Base-by-base conservation (phyloP, 2,329 filamentous ascomycete species). In the Paramyrothecium sp. region DNA sequence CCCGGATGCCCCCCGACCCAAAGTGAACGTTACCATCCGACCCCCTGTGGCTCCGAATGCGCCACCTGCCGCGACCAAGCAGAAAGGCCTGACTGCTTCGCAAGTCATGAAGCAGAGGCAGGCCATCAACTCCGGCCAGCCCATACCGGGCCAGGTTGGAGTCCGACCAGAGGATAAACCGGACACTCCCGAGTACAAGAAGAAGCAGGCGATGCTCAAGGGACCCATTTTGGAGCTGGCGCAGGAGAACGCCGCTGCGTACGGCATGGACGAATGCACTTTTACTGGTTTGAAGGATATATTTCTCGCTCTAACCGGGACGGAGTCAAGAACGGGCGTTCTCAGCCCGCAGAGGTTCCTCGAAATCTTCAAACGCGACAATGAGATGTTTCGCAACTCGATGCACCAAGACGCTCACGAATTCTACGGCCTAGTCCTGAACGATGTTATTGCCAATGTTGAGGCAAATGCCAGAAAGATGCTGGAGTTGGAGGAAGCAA, bases 361-460 rank as follows among this genome's bases (percentile, higher is more conserved):
- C 38, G 94, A 99, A 69, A 93, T 97, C 23, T 87, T 99, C 68
- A 91, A 93, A 69, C 86, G 90, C 61, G 92, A 98, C 66, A 96
- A 99, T 71, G 95, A 99, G 73, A 93, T 97, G 89, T 99, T 99
- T 68, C 88, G 92, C 58, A 94, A 92, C 44, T 91, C 93, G 3
- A 97, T 97, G 91, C 95, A 99, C 73, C 95, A 99, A 71, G 95
- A 99, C 71, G 95, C 95, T 1, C 95, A 99, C 73, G 95, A 99
- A 70, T 99, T 99, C 65, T 86, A 98, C 65, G 96, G 96, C 58
- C 79, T 98, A 33, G 82, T 99, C 2, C 80, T 99, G n/a, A 99
- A 99, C 72, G 90, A 97, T 70, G 91, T 99, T 34, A 94, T 99
- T 54, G 86, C 92, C 51, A 96, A 94, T 67, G 92, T 99, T 23